Evolutionary conservation across 2,329 filamentous ascomycete species (phyloP), one percentile per base, ranked within the genome.

Genomic region (Fusarium newnesense): DNA sequence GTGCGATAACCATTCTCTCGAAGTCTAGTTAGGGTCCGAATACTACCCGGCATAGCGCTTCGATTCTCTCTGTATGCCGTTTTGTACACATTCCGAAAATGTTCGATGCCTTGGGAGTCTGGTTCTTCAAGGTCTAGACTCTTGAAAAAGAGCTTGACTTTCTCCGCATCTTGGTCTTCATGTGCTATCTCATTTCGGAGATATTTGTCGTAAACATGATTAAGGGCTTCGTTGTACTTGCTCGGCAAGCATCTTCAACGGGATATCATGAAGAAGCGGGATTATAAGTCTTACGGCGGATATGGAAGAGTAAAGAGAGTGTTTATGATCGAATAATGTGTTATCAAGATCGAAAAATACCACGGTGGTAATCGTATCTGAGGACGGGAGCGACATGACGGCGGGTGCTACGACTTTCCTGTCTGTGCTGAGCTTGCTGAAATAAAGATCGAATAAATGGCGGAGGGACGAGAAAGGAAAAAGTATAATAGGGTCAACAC

Each of bases 321-420:
- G 47, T 9, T 19, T 10, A 19, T 71, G 57, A 21, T 71, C 53
- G n/a, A 69, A 72, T 2, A 71, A 13, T 10, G 64, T 72, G 34
- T 59, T 54, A 13, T 71, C 64, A 1, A 72, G 57, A 10, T 65
- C 68, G n/a, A 71, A 72, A 42, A 71, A 57, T 8, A 54, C 16
- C 21, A 24, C 32, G 0, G 10, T 58, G 40, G 13, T 9, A 13
- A 26, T 15, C 4, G 4, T n/a, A 4, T 4, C 12, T 11, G 19
- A 5, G 6, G 5, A 1, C 26, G 13, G 30, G 12, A 34, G 9
- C 1, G n/a, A 3, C 18, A 30, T 46, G 7, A 34, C 16, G 21
- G 32, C 9, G 6, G n/a, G 11, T 24, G 26, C 1, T 16, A 4
- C 4, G 28, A n/a, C 9, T 16, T 49, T 49, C 9, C 13, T 7